These are phyloP conservation scores for Hyaloscypha finlandica DNA, from an alignment of 495 filamentous ascomycete species.

Conservation along the genomic window DNA sequence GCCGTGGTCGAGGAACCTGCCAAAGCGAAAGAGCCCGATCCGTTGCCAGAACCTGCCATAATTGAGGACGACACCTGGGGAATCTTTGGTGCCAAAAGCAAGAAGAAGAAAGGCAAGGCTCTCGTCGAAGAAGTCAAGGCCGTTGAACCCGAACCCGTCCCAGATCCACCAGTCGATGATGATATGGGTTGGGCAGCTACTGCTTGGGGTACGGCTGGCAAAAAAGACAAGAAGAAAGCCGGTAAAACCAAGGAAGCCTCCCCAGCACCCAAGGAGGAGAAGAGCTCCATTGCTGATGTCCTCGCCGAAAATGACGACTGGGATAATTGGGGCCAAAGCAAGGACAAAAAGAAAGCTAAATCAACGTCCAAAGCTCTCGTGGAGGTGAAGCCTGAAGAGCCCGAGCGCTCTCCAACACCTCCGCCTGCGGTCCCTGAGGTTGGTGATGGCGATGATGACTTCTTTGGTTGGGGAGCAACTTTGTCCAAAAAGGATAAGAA, in stretches of 20 bases:
- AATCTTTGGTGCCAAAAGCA: constrained; percentile 35
- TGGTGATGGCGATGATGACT: constrained; percentile 32
- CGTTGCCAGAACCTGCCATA: constrained; percentile 30
- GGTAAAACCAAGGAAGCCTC: constrained; percentile 20
- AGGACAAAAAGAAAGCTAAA: constrained; percentile 29
- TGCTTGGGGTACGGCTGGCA: constrained; percentile 5
- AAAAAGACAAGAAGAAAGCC: constrained; percentile 29
- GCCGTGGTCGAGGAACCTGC: constrained; percentile 21
- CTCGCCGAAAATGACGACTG: constrained; percentile 33
- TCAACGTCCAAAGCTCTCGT: constrained; percentile 29
- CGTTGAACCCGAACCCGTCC: constrained; percentile 24
- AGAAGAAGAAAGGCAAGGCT: constrained; percentile 33
- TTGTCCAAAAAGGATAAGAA: constrained; percentile 41
- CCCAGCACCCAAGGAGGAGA: constrained; percentile 5
- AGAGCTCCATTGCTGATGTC: constrained; percentile 16
- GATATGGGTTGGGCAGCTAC: constrained; percentile 4
- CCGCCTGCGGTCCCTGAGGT: constrained; percentile 39
- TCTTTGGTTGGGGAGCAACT: constrained; percentile 40
- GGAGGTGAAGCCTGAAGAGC: constrained; percentile 34
- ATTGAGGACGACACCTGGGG: constrained; percentile 39
- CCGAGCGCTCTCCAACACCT: constrained; percentile 33
- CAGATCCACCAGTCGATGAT: constrained; percentile 2
- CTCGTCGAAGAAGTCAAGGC: constrained; percentile 26
- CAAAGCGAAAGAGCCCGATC: constrained; percentile 21
- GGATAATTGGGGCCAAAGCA: constrained; percentile 32